Conservation (phyloP, 352 stramenopile species). For the Globisporangium spinosum region DNA sequence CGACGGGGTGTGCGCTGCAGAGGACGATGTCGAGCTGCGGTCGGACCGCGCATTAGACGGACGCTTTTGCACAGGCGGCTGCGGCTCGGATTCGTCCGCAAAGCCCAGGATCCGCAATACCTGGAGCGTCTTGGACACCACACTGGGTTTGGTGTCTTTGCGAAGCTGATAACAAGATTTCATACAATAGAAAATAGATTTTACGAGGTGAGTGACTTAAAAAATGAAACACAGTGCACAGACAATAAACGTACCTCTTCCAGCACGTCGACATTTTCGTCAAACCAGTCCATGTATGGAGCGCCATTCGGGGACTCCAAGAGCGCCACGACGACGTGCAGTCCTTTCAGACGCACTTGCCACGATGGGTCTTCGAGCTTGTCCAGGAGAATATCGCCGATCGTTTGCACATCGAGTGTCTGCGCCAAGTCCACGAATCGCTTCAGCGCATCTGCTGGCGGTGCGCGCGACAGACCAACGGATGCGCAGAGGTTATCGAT, state of each 20-base stretch:
- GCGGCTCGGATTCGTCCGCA: conserved; percentile 40
- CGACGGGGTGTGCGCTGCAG: conserved; percentile 6
- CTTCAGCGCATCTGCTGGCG: conserved; percentile 71
- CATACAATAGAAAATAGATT: no score
- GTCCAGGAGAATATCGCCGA: conserved; percentile 83
- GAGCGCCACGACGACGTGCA: conserved; percentile 76
- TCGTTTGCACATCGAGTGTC: conserved; percentile 78
- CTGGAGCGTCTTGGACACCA: conserved; percentile 72
- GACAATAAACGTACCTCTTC: conserved; percentile 31
- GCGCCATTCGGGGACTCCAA: conserved; percentile 61
- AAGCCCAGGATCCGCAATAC: conserved; percentile 67
- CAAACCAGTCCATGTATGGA: conserved; percentile 77
- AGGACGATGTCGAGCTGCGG: conserved; percentile 10
- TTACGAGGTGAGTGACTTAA: not conserved
- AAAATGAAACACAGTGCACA: not conserved
- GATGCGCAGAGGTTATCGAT: conserved; percentile 83
- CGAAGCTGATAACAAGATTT: conserved; percentile 22
- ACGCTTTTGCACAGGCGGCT: conserved; percentile 21
- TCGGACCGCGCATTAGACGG: conserved; percentile 8
- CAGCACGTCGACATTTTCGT: conserved; percentile 80
- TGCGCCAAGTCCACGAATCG: conserved; percentile 86
- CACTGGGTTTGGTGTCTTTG: conserved; percentile 74
- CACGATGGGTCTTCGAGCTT: conserved; percentile 84
- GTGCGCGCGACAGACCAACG: conserved; percentile 66
- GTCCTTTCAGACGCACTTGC: conserved; percentile 77